Evolutionary conservation across 176 grass and related monocot species (phyloP).

Genomic region (Oryza australiensis): DNA sequence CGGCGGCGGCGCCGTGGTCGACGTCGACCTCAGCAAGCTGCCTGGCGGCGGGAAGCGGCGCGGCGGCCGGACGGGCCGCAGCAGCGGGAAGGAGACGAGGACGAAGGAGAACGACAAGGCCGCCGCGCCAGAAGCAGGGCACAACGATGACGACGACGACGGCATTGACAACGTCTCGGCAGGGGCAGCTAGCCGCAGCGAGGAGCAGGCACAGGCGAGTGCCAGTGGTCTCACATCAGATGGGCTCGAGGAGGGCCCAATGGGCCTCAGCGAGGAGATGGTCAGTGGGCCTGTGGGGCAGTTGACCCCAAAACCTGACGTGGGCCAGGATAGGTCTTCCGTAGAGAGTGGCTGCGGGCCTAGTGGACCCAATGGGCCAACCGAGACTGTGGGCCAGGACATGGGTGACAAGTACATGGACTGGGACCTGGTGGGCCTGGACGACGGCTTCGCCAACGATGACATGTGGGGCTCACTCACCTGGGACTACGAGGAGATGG

Average conservation of each 20-base stretch:
- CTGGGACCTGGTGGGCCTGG: slow-evolving; percentile 50
- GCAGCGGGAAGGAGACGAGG: background rate
- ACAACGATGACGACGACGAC: background rate
- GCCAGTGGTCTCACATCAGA: slow-evolving; percentile 41
- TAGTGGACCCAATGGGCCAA: background rate
- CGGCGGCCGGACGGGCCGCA: slow-evolving; percentile 30
- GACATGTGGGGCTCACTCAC: slow-evolving; percentile 40
- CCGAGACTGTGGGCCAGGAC: background rate
- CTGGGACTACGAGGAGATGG: slow-evolving; percentile 36
- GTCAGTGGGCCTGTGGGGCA: slow-evolving; percentile 22
- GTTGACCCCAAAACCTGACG: background rate
- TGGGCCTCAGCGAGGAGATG: slow-evolving; percentile 25
- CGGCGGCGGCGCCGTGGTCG: slow-evolving; percentile 14
- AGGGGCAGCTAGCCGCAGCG: slow-evolving; percentile 5
- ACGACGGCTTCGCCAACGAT: background rate
- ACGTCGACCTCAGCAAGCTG: slow-evolving; percentile 48
- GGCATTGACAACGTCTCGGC: background rate
- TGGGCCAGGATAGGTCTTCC: background rate
- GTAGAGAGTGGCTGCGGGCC: background rate
- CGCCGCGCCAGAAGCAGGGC: background rate
- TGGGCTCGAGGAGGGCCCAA: slow-evolving; percentile 19
- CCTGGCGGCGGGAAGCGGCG: slow-evolving; percentile 48
- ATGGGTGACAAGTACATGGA: slow-evolving; percentile 23
- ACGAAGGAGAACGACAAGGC: background rate
- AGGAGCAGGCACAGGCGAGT: slow-evolving; percentile 42